Conservation (phyloP, 2,329 filamentous ascomycete genomes). For the Neopestalotiopsis rosae region DNA sequence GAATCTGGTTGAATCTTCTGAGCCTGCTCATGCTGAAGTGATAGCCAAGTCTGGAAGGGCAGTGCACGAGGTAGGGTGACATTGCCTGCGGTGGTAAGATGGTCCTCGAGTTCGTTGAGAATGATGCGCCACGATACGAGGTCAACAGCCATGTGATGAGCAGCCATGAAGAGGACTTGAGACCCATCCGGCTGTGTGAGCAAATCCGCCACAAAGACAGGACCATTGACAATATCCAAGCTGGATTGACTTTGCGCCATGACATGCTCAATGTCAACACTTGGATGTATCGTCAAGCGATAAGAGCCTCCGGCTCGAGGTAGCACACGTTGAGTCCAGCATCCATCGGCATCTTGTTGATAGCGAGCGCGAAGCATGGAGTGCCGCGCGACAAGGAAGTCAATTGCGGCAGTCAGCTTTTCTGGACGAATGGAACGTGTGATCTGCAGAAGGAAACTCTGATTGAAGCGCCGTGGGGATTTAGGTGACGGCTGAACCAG, state of each 20-base stretch:
- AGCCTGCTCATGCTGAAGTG: conserved; percentile 12
- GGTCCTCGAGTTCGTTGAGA: conserved; percentile 47
- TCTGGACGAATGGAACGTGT: neutral
- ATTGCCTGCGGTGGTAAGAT: conserved; percentile 31
- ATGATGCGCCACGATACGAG: conserved; percentile 52
- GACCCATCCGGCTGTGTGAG: conserved; percentile 23
- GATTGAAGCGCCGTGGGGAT: conserved; percentile 3
- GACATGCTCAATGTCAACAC: neutral
- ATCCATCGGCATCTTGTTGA: neutral
- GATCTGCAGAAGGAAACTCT: conserved; percentile 12
- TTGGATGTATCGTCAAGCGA: neutral
- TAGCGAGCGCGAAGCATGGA: conserved; percentile 42
- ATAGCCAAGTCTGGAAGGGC: conserved; percentile 44
- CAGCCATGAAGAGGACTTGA: conserved; percentile 37
- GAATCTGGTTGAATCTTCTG: conserved; percentile 14
- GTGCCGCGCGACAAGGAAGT: conserved; percentile 5
- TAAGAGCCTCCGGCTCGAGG: neutral
- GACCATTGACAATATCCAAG: conserved; percentile 29
- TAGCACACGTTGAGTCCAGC: conserved; percentile 4
- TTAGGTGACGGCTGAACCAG: neutral
- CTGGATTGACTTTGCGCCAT: conserved; percentile 15
- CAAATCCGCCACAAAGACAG: conserved; percentile 31
- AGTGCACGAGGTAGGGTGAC: conserved; percentile 21
- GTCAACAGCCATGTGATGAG: conserved; percentile 48
- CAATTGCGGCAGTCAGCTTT: neutral